Evolutionary conservation across 768 basidiomycete species (phyloP), one percentile per base, ranked within the genome.

Genomic region (Russula vinacea): DNA sequence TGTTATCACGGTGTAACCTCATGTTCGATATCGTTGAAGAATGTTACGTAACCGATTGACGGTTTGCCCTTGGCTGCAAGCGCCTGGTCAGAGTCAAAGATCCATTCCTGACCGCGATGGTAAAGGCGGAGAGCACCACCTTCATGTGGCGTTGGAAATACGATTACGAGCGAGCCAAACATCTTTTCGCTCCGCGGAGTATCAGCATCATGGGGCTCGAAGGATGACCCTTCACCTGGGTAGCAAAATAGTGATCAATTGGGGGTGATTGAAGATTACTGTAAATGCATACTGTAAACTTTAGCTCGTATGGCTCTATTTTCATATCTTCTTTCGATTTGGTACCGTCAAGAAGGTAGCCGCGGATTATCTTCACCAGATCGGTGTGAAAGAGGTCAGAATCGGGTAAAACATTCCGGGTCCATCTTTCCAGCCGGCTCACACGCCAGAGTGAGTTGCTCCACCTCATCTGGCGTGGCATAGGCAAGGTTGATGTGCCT

Each of bases 381-480:
- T 22, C n/a, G 9, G n/a, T 45, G n/a, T 22, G 44, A 9, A 9
- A 4, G 9, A 10, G 44, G 44, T 45, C 44, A 45, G n/a, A n/a
- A 10, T 45, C 9, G n/a, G 9, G n/a, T 2, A 45, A 45, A 45
- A 8, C 2, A 45, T 45, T 22, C 44, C 8, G n/a, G 22, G n/a
- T 22, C 44, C 44, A 45, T 45, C 44, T 45, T 45, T 40, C 58
- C 13, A 3, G 49, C 49, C 6, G 50, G 58, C 0, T 60, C 49
- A 40, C 58, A 60, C 26, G 58, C 58, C n/a, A 32, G 37, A 24
- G 50, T 2, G 19, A 59, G 58, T 2, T 59, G 58, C 9, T 59
- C 49, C 10, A 59, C 32, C 24, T 59, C 58, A 1, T 59, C 37
- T 0, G 19, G 19, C 11, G 49, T 29, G 8, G 58, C 26, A 40